Conservation (phyloP, 148 eudicot species). For the Chenopodium berlandieri region DNA sequence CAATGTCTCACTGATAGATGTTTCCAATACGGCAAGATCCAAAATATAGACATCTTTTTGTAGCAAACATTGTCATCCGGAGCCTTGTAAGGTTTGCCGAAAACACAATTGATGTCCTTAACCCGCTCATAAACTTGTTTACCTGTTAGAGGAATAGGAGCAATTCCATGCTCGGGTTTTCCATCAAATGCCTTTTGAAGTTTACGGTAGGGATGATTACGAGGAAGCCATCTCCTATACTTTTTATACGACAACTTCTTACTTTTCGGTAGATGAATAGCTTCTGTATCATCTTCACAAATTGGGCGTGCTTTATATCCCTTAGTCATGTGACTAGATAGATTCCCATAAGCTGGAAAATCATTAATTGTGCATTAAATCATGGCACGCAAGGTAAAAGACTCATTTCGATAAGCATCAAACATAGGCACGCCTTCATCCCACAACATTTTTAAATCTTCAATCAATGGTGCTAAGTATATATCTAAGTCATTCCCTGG, state of each 20-base stretch:
- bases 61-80: background rate
- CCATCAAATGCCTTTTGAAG: background rate
- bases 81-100: background rate
- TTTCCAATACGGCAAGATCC: background rate
- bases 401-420: background rate
- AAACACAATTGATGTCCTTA: background rate
- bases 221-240: background rate
- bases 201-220: background rate
- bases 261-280: background rate
- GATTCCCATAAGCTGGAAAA: background rate
- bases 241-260: too few species aligned
- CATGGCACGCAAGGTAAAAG: background rate
- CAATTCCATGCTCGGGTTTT: background rate
- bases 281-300: background rate
- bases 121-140: background rate
- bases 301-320: constrained; percentile 3
- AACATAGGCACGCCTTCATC: background rate
- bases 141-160: background rate
- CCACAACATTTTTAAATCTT: background rate
- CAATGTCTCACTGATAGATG: background rate
- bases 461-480: background rate
- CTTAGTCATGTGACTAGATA: background rate
- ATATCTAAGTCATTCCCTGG: background rate
- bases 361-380: background rate
- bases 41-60: background rate